Evolutionary conservation across 1,284 basidiomycete genomes (phyloP).

Genomic region (Paramarasmius palmivorus): DNA sequence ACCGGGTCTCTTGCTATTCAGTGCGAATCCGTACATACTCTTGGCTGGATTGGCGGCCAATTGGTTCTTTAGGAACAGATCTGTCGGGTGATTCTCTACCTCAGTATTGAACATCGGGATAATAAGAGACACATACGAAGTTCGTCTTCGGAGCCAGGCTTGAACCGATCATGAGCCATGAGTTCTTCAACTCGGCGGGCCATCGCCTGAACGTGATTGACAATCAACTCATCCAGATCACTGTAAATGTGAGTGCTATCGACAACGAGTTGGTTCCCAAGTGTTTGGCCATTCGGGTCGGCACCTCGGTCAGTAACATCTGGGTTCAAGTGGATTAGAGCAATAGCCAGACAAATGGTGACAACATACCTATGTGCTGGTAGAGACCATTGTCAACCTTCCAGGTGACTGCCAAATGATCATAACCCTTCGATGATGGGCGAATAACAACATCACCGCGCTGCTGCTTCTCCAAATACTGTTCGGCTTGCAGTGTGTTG

Average conservation of each 20-base stretch:
- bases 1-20: constrained; percentile 89
- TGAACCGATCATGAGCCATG: constrained; percentile 96
- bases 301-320: constrained; percentile 90
- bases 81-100: constrained; percentile 38
- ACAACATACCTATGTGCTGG: constrained; percentile 88
- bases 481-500: constrained; percentile 89
- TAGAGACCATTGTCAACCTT: constrained; percentile 97
- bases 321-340: constrained; percentile 29
- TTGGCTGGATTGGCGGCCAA: constrained; percentile 92
- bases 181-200: constrained; percentile 93
- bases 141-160: constrained; percentile 84
- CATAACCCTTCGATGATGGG: constrained; percentile 91
- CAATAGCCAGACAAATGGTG: neutral
- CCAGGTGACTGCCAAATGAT: constrained; percentile 98
- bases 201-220: constrained; percentile 96
- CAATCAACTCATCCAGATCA: constrained; percentile 97
- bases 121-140: constrained; percentile 67
- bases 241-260: constrained; percentile 85
- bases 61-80: constrained; percentile 87
- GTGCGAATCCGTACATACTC: constrained; percentile 94
- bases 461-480: constrained; percentile 87
- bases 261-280: constrained; percentile 79
- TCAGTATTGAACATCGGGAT: neutral
- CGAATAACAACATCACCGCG: constrained; percentile 95
- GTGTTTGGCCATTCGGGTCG: constrained; percentile 65